These are phyloP conservation scores for Cynanchum wilfordii DNA, from an alignment of 257 asterid genomes.

Conservation along the genomic window DNA sequence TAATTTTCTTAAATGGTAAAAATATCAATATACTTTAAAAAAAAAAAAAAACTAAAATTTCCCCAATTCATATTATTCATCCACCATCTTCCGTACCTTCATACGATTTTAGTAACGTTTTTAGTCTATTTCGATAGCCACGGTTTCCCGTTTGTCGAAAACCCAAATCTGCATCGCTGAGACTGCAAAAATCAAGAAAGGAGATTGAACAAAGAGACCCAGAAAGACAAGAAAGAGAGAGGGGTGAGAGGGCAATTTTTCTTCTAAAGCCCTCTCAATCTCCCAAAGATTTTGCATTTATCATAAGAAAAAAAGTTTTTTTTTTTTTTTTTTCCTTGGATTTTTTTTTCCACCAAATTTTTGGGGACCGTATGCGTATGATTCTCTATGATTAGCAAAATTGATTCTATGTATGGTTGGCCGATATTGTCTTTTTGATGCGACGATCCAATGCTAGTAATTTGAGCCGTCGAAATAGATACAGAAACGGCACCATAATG, in stretches of 20 bases:
- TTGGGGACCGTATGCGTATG: constrained; percentile 21
- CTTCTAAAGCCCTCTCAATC: constrained; percentile 23
- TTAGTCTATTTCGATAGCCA: no score
- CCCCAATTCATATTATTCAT: no score
- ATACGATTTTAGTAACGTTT: no score
- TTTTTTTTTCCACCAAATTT: background rate
- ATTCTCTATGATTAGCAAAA: background rate
- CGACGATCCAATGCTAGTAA: constrained; percentile 87
- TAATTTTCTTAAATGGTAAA: no score
- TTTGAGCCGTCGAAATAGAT: constrained; percentile 34
- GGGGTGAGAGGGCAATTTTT: constrained; percentile 14
- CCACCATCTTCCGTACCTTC: no score
- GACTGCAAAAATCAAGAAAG: background rate
- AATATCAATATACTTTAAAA: no score
- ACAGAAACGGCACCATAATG: constrained; percentile 33
- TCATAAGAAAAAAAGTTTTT: background rate
- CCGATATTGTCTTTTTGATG: constrained; percentile 61
- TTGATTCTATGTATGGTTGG: constrained; percentile 51
- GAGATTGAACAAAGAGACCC: constrained; percentile 1
- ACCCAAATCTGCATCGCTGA: no score
- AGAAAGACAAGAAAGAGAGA: constrained; percentile 1
- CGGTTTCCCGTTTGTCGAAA: no score
- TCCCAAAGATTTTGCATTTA: background rate
- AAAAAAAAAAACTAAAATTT: no score
- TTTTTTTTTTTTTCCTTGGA: background rate